Evolutionary conservation across 805 yeast genomes (phyloP), one percentile per base, ranked within the genome.

Genomic region (Phaffomyces opuntiae): DNA sequence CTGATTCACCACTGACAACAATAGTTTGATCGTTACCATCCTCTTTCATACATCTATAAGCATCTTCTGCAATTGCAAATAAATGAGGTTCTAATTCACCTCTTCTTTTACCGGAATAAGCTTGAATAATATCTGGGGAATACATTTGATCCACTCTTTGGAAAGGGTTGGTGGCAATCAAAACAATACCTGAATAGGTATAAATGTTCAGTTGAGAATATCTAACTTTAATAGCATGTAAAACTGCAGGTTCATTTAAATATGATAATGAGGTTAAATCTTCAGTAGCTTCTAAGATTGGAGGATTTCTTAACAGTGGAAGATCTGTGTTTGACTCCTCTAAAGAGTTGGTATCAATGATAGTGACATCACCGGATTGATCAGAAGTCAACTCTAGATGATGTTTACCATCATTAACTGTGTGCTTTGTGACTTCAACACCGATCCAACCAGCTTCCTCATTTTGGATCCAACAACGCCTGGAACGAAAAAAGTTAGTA

Each of bases 61-160:
- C 97, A 59, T 93, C 97, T 66, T 90, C 98, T 26, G 99, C 98
- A 56, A 91, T 91, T 39, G 97, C 96, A 65, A 91, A 91, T 61
- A 91, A 72, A 72, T 91, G 99, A 6, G 99, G 99, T 59, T 93
- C 98, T 53, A 88, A 77, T 64, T 91, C 98, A 39, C 96, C 98
- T 61, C 96, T 76, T 59, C 87, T 78, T 60, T 84, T 87, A 24
- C 96, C 95, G 9, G 96, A 88, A 63, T 91, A 91, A 17, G 96
- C 91, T 65, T 91, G 96, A 48, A 91, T 88, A 64, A 91, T 86
- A 57, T 91, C 96, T 36, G 85, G 87, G 3, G 96, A 83, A 64
- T 91, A 91, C 41, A 91, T 72, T 59, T 87, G 90, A 64, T 91
- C 98, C 38, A 89, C 87, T 54, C 85, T 75, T 63, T 88, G 96